phyloP scores from a whole-genome alignment of 106 monocot genomes.

The Platanthera guangdongensis region DNA sequence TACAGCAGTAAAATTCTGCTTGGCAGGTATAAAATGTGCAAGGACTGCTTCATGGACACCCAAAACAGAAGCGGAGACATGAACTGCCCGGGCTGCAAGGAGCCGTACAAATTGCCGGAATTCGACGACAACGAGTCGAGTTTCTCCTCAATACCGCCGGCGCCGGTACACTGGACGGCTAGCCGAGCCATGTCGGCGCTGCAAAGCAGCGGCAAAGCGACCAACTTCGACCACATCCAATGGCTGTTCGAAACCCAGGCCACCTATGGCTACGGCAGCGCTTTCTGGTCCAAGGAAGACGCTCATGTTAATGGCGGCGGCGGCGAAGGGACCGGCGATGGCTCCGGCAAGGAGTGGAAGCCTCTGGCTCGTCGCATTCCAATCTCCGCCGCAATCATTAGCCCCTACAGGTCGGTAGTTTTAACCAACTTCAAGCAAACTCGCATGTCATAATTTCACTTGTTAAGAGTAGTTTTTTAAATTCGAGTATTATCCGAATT shows the following conservation, averaged over 20 bases:
- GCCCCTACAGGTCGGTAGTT: conserved; percentile 36
- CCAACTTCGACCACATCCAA: conserved; percentile 66
- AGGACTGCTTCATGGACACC: conserved; percentile 45
- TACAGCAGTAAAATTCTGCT: too few species aligned
- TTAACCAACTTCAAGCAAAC: too few species aligned
- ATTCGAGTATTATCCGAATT: not conserved
- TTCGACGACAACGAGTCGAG: conserved; percentile 23
- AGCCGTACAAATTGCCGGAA: conserved; percentile 42
- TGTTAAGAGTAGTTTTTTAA: not conserved
- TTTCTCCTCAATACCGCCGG: conserved; percentile 20
- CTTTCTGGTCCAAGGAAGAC: conserved; percentile 45
- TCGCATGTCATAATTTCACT: too few species aligned
- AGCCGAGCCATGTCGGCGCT: conserved; percentile 36
- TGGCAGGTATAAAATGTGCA: conserved; percentile 52
- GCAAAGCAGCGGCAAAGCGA: conserved; percentile 59
- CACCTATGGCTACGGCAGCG: conserved; percentile 69
- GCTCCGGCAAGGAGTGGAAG: conserved; percentile 60
- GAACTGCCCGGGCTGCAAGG: conserved; percentile 52
- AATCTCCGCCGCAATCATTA: conserved; percentile 41
- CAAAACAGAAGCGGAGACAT: conserved; percentile 29
- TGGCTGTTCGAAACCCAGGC: conserved; percentile 78
- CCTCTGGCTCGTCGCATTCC: conserved; percentile 63
- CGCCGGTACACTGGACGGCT: conserved; percentile 19
- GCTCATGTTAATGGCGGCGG: conserved; percentile 23
- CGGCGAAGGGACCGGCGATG: conserved; percentile 20